phyloP scores from a whole-genome alignment of 1,139 yeast genomes.

The Citeromyces siamensis region DNA sequence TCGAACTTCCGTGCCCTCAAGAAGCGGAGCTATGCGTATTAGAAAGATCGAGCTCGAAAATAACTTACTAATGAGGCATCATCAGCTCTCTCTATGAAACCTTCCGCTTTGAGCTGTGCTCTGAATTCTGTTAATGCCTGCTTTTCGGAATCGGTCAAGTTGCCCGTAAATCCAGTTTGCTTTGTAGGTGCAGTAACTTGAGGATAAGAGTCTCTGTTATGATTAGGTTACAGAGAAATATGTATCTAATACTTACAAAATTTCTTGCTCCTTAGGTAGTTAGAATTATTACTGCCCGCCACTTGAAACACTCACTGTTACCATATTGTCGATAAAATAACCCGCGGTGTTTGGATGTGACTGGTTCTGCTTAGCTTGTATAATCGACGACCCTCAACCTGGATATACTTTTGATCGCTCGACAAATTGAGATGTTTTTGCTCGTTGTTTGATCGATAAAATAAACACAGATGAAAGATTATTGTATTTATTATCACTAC shows the following conservation, averaged over 20 bases:
- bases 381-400: no score
- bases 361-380: no score
- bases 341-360: no score
- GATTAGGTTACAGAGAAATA: slow-evolving; percentile 7
- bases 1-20: slow-evolving; percentile 94
- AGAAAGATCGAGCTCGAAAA: background rate
- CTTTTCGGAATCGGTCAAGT: slow-evolving; percentile 58
- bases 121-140: slow-evolving; percentile 46
- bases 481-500: no score
- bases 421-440: no score
- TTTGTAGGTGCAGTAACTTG: slow-evolving; percentile 52
- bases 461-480: no score
- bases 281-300: background rate
- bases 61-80: slow-evolving; percentile 55
- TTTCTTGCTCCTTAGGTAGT: slow-evolving; percentile 8
- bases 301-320: background rate
- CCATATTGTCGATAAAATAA: no score
- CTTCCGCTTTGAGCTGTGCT: slow-evolving; percentile 43
- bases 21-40: slow-evolving; percentile 43
- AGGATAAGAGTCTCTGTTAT: slow-evolving; percentile 40
- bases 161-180: slow-evolving; percentile 76
- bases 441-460: no score
- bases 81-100: slow-evolving; percentile 67
- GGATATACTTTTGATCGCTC: no score
- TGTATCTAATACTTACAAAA: slow-evolving; percentile 7